Percentiles rank a stretch among this genome's conserved stretches.
Conservation (phyloP, 306 rosid genomes). For the Dicorynia guianensis region DNA sequence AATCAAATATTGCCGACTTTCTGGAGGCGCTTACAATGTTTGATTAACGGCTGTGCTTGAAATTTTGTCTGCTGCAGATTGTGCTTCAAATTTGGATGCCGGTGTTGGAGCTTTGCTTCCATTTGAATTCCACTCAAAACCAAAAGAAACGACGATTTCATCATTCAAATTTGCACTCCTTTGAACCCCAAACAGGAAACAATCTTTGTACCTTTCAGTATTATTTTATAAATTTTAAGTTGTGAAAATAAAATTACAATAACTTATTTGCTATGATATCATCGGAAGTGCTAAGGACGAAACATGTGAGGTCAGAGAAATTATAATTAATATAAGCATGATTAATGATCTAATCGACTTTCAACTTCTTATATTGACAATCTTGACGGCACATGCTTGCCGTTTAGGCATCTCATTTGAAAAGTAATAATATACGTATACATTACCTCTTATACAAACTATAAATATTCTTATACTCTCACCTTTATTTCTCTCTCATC, state of each 20-base stretch:
- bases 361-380: neutral
- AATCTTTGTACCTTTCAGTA: conserved; percentile 5
- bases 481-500: no score
- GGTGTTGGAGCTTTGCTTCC: neutral
- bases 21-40: neutral
- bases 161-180: neutral
- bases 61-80: neutral
- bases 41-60: neutral
- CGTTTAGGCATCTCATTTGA: no score
- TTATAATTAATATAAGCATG: neutral
- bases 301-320: conserved; percentile 29
- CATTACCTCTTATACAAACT: no score
- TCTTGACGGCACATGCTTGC: conserved; percentile 1
- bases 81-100: neutral
- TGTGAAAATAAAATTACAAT: no score
- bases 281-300: conserved; percentile 19
- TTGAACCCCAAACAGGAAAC: neutral
- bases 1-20: neutral
- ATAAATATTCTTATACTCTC: no score
- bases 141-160: neutral
- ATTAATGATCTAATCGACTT: neutral
- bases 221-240: no score
- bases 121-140: conserved; percentile 18
- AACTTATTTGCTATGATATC: conserved; percentile 39
- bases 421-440: no score